Conservation (phyloP, 176 grass and related monocot species). For the Pharus latifolius region DNA sequence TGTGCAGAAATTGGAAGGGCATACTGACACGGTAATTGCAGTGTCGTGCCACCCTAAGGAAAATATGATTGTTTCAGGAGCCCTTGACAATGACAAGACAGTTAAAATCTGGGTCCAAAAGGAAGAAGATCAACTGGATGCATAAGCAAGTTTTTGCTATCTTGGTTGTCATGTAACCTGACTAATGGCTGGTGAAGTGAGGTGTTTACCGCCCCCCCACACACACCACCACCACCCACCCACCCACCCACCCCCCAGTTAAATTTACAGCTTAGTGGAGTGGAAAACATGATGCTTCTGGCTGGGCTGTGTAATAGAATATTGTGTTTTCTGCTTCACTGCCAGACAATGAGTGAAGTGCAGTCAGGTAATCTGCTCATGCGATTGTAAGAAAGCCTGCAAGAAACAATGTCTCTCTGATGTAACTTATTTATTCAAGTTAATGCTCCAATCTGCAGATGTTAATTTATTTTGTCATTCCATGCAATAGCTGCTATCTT, state of each 20-base stretch:
- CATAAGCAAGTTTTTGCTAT: conserved; percentile 9
- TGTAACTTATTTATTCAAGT: background rate
- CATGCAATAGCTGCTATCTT: no score
- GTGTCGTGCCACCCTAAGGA: conserved; percentile 79
- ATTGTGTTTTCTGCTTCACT: conserved; percentile 18
- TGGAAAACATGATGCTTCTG: conserved; percentile 19
- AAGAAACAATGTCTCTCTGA: background rate
- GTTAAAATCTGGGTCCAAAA: conserved; percentile 92
- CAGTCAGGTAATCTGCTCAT: background rate
- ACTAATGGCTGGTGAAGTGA: conserved; percentile 22
- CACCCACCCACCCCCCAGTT: no score
- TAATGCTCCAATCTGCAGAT: background rate
- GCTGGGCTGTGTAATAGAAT: conserved; percentile 27
- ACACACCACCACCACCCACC: no score
- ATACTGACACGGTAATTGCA: conserved; percentile 60
- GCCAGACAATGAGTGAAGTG: background rate
- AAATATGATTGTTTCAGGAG: conserved; percentile 84
- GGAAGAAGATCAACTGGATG: conserved; percentile 29
- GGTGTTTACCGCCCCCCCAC: no score
- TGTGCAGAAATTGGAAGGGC: conserved; percentile 88
- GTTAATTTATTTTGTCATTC: background rate
- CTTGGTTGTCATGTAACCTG: conserved; percentile 4
- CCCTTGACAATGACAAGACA: conserved; percentile 68
- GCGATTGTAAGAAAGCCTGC: conserved; percentile 17
- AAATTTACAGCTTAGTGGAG: conserved; percentile 18